A percentile compares a stretch with the other conserved stretches of the same genome.
Evolutionary conservation across 495 filamentous ascomycete genomes (phyloP).

Genomic region (Penicillium angulare): DNA sequence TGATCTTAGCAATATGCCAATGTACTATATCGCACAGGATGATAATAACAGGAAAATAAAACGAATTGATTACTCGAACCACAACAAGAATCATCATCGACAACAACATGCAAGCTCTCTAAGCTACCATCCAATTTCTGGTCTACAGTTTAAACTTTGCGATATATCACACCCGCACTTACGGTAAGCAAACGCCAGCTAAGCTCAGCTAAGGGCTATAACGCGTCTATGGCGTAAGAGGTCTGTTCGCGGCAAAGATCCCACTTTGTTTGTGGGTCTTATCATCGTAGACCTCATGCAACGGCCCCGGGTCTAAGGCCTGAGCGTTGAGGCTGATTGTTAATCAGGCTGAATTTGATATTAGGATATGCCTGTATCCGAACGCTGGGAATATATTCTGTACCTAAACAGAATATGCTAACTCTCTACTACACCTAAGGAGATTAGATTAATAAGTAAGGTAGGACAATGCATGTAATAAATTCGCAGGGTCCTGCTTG

Average conservation of each 20-base stretch:
- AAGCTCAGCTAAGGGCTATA: not conserved
- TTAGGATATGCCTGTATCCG: slow-evolving; percentile 8
- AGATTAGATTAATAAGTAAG: not conserved
- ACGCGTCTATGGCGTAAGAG: slow-evolving; percentile 7
- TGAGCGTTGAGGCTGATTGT: slow-evolving; percentile 17
- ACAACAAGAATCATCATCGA: not conserved
- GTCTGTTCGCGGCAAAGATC: not conserved
- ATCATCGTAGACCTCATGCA: not conserved
- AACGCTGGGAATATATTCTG: not conserved
- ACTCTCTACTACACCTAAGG: not conserved
- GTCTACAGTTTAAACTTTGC: not conserved
- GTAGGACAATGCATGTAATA: not conserved
- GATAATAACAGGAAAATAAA: too few relatives aligned
- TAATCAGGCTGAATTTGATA: slow-evolving; percentile 15
- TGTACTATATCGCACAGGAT: too few relatives aligned
- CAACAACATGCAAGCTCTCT: not conserved
- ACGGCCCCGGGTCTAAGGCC: slow-evolving; percentile 1
- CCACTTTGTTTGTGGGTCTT: slow-evolving; percentile 17
- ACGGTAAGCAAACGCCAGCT: not conserved
- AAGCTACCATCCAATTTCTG: not conserved
- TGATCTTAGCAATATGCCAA: too few relatives aligned
- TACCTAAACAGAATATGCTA: not conserved
- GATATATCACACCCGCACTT: not conserved
- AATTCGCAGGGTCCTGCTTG: not conserved
- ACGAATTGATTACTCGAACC: too few relatives aligned